Evolutionary conservation across 331 rosid genomes (phyloP).

Genomic region (Phaseolus coccineus): DNA sequence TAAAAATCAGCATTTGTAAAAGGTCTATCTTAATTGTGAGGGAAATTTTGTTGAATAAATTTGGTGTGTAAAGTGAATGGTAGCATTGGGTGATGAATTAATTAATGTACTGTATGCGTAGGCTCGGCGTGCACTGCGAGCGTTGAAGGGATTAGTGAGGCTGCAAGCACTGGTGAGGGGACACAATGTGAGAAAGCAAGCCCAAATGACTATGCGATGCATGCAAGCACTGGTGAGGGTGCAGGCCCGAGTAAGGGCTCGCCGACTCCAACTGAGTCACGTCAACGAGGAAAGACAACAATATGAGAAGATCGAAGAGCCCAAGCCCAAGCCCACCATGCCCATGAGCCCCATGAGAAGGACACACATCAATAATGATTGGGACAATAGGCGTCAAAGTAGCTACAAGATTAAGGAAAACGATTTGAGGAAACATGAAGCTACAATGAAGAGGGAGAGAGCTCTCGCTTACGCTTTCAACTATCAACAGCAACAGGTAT

Average conservation of each 20-base stretch:
- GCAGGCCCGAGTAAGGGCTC: slow-evolving; percentile 82
- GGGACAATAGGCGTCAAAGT: slow-evolving; percentile 62
- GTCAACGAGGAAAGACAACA: slow-evolving; percentile 38
- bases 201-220: slow-evolving; percentile 91
- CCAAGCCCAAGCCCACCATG: slow-evolving; percentile 39
- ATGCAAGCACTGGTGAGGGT: slow-evolving; percentile 94
- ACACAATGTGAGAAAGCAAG: slow-evolving; percentile 87
- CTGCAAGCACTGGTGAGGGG: slow-evolving; percentile 92
- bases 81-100: not conserved
- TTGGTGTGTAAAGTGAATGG: not conserved
- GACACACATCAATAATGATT: slow-evolving; percentile 41
- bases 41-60: not conserved
- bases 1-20: no score
- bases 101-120: slow-evolving; percentile 21
- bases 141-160: slow-evolving; percentile 88
- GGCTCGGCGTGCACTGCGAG: slow-evolving; percentile 89
- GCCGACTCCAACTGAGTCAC: slow-evolving; percentile 63
- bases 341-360: slow-evolving; percentile 59
- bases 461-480: slow-evolving; percentile 88
- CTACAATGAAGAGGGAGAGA: slow-evolving; percentile 74
- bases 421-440: slow-evolving; percentile 65
- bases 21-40: no score
- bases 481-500: slow-evolving; percentile 79
- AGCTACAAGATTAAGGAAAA: slow-evolving; percentile 57
- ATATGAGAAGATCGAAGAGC: slow-evolving; percentile 34